phyloP scores from a whole-genome alignment of 2,329 filamentous ascomycete species.

The Fusarium hostae region DNA sequence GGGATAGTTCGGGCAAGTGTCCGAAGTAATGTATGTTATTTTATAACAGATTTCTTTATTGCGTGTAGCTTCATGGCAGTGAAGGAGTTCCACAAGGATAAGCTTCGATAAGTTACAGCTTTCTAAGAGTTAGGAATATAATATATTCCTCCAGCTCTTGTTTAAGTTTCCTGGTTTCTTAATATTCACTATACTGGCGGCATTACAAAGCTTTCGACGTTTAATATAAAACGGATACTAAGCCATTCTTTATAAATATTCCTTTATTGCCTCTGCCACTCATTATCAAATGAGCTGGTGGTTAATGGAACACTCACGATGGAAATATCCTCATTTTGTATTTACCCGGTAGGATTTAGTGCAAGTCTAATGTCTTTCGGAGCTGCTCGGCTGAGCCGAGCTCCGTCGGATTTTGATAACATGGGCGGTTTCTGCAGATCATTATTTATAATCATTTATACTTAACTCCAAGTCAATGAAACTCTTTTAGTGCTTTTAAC shows the following conservation, averaged over 20 bases:
- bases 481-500: fast-evolving
- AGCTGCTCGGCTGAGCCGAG: not conserved
- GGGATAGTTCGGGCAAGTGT: not conserved
- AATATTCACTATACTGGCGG: fast-evolving
- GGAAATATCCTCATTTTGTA: not conserved
- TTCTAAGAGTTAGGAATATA: fast-evolving
- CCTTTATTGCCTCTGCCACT: fast-evolving
- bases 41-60: no score
- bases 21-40: not conserved
- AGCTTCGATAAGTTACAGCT: no score
- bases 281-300: fast-evolving
- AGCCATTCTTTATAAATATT: fast-evolving
- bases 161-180: not conserved
- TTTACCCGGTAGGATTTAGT: not conserved
- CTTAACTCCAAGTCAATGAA: fast-evolving
- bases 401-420: not conserved
- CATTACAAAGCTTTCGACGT: fast-evolving
- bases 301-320: fast-evolving
- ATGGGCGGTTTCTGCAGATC: not conserved
- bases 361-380: not conserved
- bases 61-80: no score
- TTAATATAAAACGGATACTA: no score
- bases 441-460: not conserved
- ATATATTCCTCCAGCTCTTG: no score
- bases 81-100: no score